These are phyloP conservation scores for Bromus sterilis DNA, from an alignment of 176 grass and related monocot genomes.

Conservation along the genomic window DNA sequence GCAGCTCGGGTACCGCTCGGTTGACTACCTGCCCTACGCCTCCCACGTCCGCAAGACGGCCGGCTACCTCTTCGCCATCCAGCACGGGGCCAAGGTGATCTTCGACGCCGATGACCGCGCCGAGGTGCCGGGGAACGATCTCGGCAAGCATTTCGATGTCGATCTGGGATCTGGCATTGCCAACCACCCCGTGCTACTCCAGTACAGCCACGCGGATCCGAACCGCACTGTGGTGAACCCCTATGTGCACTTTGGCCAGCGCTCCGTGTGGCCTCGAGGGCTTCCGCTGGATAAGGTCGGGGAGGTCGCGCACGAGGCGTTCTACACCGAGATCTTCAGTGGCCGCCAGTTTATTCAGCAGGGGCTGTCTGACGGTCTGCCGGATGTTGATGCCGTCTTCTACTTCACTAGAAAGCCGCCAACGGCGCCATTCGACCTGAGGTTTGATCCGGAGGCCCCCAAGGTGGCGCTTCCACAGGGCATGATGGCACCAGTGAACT, in stretches of 20 bases:
- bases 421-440: slow-evolving; percentile 46
- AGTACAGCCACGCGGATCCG: slow-evolving; percentile 88
- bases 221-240: slow-evolving; percentile 93
- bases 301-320: slow-evolving; percentile 80
- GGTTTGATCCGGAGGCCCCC: slow-evolving; percentile 77
- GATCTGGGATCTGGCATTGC: slow-evolving; percentile 54
- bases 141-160: slow-evolving; percentile 72
- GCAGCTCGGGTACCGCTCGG: slow-evolving; percentile 75
- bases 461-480: slow-evolving; percentile 93
- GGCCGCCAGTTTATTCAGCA: slow-evolving; percentile 97
- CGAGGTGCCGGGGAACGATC: slow-evolving; percentile 72
- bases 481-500: slow-evolving; percentile 87
- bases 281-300: slow-evolving; percentile 84
- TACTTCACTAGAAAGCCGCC: slow-evolving; percentile 96
- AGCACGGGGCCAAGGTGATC: slow-evolving; percentile 90
- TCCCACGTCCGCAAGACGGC: slow-evolving; percentile 88
- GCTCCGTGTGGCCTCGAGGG: slow-evolving; percentile 89
- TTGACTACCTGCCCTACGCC: slow-evolving; percentile 87
- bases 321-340: slow-evolving; percentile 91
- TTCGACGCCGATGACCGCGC: slow-evolving; percentile 94
- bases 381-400: slow-evolving; percentile 87
- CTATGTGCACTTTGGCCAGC: slow-evolving; percentile 95
- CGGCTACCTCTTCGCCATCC: slow-evolving; percentile 92
- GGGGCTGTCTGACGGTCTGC: slow-evolving; percentile 83
- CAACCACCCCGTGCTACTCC: slow-evolving; percentile 75